These are phyloP conservation scores for Hibiscus mutabilis DNA, from an alignment of 345 rosid genomes.

Conservation along the genomic window DNA sequence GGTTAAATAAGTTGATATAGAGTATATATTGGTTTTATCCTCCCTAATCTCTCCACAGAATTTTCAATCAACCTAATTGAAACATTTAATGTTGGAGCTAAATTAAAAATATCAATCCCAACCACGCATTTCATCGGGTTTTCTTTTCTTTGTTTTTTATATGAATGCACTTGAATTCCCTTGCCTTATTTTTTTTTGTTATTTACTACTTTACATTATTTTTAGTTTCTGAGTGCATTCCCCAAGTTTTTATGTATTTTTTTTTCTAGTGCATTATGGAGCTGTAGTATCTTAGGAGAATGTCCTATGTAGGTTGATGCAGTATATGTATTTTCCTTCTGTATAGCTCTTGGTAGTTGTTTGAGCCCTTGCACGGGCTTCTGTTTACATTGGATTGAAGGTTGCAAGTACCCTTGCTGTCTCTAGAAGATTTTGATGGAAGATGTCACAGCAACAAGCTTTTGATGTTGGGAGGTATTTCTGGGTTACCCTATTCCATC, in stretches of 20 bases:
- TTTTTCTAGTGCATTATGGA: neutral
- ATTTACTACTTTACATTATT: neutral
- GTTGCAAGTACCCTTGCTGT: neutral
- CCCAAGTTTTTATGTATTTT: neutral
- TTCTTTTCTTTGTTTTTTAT: too few relatives aligned
- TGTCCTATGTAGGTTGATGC: neutral
- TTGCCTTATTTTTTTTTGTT: too few relatives aligned
- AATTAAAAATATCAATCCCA: too few relatives aligned
- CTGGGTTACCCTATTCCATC: too few relatives aligned
- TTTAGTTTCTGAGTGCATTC: neutral
- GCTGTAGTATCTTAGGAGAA: neutral
- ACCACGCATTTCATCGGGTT: too few relatives aligned
- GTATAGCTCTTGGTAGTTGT: slow-evolving; percentile 6
- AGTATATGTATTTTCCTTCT: slow-evolving; percentile 2
- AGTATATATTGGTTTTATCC: too few relatives aligned
- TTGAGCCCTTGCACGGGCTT: slow-evolving; percentile 11
- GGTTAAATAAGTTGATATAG: too few relatives aligned
- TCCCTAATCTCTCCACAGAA: too few relatives aligned
- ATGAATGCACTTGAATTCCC: too few relatives aligned
- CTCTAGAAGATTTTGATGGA: neutral
- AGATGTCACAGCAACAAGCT: neutral
- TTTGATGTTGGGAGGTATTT: too few relatives aligned
- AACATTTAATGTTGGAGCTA: too few relatives aligned
- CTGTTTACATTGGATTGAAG: slow-evolving; percentile 2
- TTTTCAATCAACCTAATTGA: too few relatives aligned